Base-by-base conservation (phyloP, 225 moss, liverwort and hornwort species). In the Takakia lepidozioides region DNA sequence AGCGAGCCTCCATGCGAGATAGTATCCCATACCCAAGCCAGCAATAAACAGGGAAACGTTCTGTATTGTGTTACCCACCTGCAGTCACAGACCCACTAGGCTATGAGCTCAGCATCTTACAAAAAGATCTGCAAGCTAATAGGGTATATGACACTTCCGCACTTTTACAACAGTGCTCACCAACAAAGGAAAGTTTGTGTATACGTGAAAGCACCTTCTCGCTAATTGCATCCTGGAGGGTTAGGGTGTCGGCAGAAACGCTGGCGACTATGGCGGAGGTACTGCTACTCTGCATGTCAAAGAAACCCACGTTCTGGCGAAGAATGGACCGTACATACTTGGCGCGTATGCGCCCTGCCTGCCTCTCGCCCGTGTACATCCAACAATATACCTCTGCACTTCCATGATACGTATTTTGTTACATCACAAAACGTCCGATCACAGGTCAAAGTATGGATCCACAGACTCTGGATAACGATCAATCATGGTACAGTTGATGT, bases 321-420 rank as follows among this genome's bases (percentile, higher is more conserved):
- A 88, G 73, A 46, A 88, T 66, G 45, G 85, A 72, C 52, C 63
- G 75, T 56, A 85, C 58, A 56, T 85, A 82, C 36, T 71, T 82
- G 14, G 48, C 71, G 2, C 85, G 69, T 17, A 88, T 79, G 58
- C 71, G 61, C 36, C 68, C 67, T 35, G 79, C 78, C 55, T 88
- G 88, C 36, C 85, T 62, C 60, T 85, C 82, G 52, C 88, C 88
- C 44, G 76, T 76, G 26, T 80, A 88, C 73, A 85, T 85, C 85
- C 85, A 88, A 56, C 88, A 88, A 54, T 75, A 78, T 16, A 79
- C 76, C 68, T 85, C 88, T 88, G 66, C 61, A 69, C 32, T 48
- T 55, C 66, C 55, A 66, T 20, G 28, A 49, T 17, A 20, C 43
- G n/a, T n/a, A n/a, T n/a, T n/a, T n/a, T n/a, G n/a, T n/a, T n/a